Evolutionary conservation across 345 rosid species (phyloP), one percentile per base, ranked within the genome.

Genomic region (Euphorbia peplus): DNA sequence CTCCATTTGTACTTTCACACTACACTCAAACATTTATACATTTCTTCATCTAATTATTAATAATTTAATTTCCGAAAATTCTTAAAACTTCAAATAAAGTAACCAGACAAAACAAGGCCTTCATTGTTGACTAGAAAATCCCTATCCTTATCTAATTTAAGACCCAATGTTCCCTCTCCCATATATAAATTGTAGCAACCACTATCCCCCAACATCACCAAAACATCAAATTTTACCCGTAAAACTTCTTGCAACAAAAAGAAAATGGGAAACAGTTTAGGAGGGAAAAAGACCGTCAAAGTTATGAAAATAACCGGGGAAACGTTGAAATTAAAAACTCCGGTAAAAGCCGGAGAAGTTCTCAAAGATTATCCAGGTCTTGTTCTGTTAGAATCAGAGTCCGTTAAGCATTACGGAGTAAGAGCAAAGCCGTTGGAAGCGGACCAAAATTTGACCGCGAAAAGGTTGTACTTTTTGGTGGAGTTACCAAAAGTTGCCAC

Each of bases 241-340:
- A 53, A 53, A n/a, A n/a, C n/a, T n/a, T n/a, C n/a, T n/a, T n/a
- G n/a, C n/a, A n/a, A n/a, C n/a, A n/a, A n/a, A n/a, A n/a, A 53
- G 11, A 53, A 1, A 12, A 93, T 93, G 98, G 97, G 96, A 14
- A 93, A 93, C 81, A 73, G 78, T 81, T 70, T 91, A 50, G 90
- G 88, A 41, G 81, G 82, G 73, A 90, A 84, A 65, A 86, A 69
- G 67, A 75, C 84, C 0, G 80, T 79, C 0, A 95, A 88, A 68
- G 76, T 95, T 32, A 95, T 95, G 99, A 95, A 87, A 76, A 87
- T 90, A 62, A 79, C 67, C 57, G 99, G 99, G 0, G 98, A 95
- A 76, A 87, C 92, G 30, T 47, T 85, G 55, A 90, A 92, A 87
- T 18, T 92, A n/a, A 83, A 79, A 76, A 84, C 96, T 0, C 99